Base-by-base conservation (phyloP, 176 grass and related monocot species). In the Juncus inflexus region DNA sequence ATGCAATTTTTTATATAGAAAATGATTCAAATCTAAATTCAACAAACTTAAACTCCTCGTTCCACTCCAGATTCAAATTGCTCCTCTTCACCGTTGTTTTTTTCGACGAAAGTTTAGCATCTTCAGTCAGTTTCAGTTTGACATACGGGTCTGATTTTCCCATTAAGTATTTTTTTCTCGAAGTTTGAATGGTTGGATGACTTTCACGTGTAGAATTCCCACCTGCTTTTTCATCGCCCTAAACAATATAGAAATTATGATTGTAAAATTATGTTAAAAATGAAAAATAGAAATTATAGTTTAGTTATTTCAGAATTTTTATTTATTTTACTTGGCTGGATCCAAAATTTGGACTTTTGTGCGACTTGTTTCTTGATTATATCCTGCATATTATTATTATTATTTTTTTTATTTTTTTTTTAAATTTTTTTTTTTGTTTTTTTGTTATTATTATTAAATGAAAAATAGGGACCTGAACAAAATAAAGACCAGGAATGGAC, bases 111-210 rank as follows among this genome's bases (percentile, higher is more conserved):
- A 72, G 43, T 61, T 79, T n/a, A n/a, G n/a, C n/a, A 3, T 83
- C 89, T 12, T 94, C 84, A 14, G 84, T 73, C 74, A 94, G 66
- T 42, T 79, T 94, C 60, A 94, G 52, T 57, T 82, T 94, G 55
- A 94, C 89, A 55, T 87, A 94, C 2, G 89, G 89, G 58, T 94
- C 89, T 40, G 89, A 87, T 78, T 94, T 94, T 9, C 89, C 89
- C 63, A 94, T 41, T 12, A 94, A 37, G 76, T 94, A 84, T 74
- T 94, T 94, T 67, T 87, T 94, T 40, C 58, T 76, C n/a, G n/a
- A 19, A 94, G 67, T 64, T 77, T 87, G 43, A 78, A 43, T 65
- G 89, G 84, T 40, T 63, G 69, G 52, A 94, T 42, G 2, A 87
- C 75, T 39, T 67, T 94, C 56, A 87, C 84, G 70, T 85, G 11